phyloP scores from a whole-genome alignment of 495 filamentous ascomycete species.

The Rostrohypoxylon terebratum region DNA sequence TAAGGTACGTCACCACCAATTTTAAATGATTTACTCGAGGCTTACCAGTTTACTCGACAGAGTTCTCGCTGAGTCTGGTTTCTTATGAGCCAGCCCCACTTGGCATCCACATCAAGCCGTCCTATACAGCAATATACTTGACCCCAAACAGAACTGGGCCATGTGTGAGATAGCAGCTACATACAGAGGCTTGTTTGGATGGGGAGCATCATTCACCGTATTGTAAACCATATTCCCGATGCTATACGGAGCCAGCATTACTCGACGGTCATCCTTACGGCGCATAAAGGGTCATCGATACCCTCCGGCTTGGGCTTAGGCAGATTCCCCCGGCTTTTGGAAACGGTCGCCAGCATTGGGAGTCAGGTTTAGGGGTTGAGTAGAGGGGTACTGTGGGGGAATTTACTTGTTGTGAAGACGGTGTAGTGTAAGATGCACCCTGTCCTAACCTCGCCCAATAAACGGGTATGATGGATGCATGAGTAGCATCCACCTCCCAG shows the following conservation, averaged over 20 bases:
- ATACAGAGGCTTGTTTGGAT: neutral
- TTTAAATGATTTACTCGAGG: neutral
- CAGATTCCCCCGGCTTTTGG: conserved; percentile 9
- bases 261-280: conserved; percentile 4
- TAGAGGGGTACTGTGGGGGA: conserved; percentile 6
- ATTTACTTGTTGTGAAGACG: neutral
- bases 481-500: conserved; percentile 4
- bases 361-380: neutral
- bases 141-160: neutral
- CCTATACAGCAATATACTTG: conserved; percentile 12
- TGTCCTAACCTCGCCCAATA: neutral
- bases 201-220: conserved; percentile 11
- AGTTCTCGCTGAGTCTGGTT: conserved; percentile 62
- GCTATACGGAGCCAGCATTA: neutral
- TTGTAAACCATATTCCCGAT: neutral
- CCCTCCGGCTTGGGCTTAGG: neutral
- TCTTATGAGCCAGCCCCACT: conserved; percentile 51
- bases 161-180: conserved; percentile 13
- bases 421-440: conserved; percentile 4
- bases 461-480: neutral
- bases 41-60: conserved; percentile 38
- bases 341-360: conserved; percentile 9
- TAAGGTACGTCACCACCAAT: conserved; percentile 60
- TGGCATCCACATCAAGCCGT: conserved; percentile 2
- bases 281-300: neutral